Conservation (phyloP, 495 filamentous ascomycete species). For the Apodospora peruviana region DNA sequence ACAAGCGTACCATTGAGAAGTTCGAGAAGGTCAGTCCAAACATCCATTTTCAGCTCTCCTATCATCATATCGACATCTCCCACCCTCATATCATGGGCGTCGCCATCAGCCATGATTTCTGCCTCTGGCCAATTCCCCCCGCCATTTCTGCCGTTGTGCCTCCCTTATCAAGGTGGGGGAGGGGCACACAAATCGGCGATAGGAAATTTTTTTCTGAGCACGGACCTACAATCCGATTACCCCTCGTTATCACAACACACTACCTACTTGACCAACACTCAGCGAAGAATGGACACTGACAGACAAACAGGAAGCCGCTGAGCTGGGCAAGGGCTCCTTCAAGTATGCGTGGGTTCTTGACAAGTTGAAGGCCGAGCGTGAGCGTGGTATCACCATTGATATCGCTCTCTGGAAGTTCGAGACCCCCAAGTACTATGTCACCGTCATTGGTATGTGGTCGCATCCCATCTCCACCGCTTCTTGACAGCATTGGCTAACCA, state of each 20-base stretch:
- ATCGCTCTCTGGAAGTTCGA: conserved; percentile 99
- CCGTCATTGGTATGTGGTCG: conserved; percentile 84
- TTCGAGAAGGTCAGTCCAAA: conserved; percentile 88
- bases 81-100: background rate
- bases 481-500: conserved; percentile 1
- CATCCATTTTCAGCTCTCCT: conserved; percentile 11
- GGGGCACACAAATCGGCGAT: conserved; percentile 24
- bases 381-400: conserved; percentile 99
- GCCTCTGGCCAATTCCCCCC: conserved; percentile 11
- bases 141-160: conserved; percentile 19
- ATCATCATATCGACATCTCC: conserved; percentile 2
- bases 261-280: too few relatives aligned
- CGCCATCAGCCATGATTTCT: conserved; percentile 8
- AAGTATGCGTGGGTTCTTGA: conserved; percentile 99
- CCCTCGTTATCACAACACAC: background rate
- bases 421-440: conserved; percentile 97
- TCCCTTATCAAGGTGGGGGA: conserved; percentile 26
- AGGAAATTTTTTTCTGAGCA: conserved; percentile 23
- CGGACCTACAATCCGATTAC: conserved; percentile 17
- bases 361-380: conserved; percentile 99
- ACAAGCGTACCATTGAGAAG: conserved; percentile 99
- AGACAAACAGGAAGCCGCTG: conserved; percentile 79
- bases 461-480: background rate
- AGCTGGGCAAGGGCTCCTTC: conserved; percentile 99
- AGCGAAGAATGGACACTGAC: conserved; percentile 29